Evolutionary conservation across 139 green algal genomes (phyloP).

Genomic region (Chlamydomonas schloesseri): DNA sequence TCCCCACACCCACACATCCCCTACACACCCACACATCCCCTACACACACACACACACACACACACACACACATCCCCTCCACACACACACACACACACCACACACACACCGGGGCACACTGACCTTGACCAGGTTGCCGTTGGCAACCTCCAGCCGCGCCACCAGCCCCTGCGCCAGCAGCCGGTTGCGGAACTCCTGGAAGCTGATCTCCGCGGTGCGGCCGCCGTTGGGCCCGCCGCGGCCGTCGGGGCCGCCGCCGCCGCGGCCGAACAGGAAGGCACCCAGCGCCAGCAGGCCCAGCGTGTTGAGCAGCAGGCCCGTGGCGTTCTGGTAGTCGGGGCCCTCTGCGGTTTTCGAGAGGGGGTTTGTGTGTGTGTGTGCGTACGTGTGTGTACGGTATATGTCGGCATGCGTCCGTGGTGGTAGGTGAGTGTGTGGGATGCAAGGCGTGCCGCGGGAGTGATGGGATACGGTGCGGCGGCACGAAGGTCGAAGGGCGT

Average conservation of each 20-base stretch:
- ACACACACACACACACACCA: not conserved
- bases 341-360: too few relatives aligned
- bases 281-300: not conserved
- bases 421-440: not conserved
- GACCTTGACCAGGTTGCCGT: slow-evolving; percentile 91
- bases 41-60: not conserved
- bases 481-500: too few relatives aligned
- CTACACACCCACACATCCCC: too few relatives aligned
- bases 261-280: not conserved
- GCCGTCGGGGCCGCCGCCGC: not conserved
- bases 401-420: too few relatives aligned
- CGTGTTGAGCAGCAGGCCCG: not conserved
- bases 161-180: slow-evolving; percentile 88
- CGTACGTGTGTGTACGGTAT: not conserved
- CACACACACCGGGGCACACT: slow-evolving; percentile 10
- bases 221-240: not conserved
- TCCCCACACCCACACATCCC: too few relatives aligned
- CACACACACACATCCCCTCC: too few relatives aligned
- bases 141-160: slow-evolving; percentile 93
- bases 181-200: slow-evolving; percentile 92
- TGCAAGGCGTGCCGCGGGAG: too few relatives aligned
- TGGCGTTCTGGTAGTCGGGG: not conserved
- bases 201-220: slow-evolving; percentile 88
- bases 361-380: not conserved
- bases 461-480: too few relatives aligned